These are phyloP conservation scores for Austroboletus festivus DNA, from an alignment of 768 basidiomycete genomes.

Conservation along the genomic window DNA sequence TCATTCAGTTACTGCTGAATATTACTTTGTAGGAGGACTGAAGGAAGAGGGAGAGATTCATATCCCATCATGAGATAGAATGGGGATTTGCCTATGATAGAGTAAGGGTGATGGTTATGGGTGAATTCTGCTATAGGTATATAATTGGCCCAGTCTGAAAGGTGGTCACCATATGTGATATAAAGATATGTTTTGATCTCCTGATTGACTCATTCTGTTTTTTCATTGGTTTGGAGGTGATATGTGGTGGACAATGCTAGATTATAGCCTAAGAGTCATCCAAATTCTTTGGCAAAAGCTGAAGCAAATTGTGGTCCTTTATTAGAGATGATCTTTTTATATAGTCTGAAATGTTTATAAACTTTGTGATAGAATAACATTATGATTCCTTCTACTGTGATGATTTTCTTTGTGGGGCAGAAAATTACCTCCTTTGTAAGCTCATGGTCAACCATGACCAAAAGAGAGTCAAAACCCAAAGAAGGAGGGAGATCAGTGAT, in stretches of 20 bases:
- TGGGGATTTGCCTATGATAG: neutral
- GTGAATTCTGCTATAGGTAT: slow-evolving; percentile 11
- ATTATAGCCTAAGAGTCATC: no score
- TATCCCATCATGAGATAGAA: slow-evolving; percentile 1
- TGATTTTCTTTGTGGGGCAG: slow-evolving; percentile 17
- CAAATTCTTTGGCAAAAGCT: neutral
- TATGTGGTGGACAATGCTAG: no score
- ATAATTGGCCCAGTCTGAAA: no score
- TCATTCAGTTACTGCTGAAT: no score
- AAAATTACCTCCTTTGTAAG: slow-evolving; percentile 32
- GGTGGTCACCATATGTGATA: no score
- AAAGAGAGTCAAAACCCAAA: slow-evolving; percentile 15
- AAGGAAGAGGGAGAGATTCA: neutral
- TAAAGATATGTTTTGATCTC: no score
- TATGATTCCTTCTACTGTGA: slow-evolving; percentile 14
- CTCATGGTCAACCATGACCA: slow-evolving; percentile 21
- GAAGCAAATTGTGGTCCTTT: neutral
- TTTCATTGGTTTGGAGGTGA: neutral
- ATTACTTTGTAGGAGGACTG: no score
- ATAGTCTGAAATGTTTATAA: neutral
- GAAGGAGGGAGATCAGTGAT: slow-evolving; percentile 21
- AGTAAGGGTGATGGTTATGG: neutral
- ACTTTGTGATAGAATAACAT: slow-evolving; percentile 10
- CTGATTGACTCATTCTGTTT: neutral
- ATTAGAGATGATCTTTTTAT: no score